Base-by-base conservation (phyloP, 495 filamentous ascomycete species). In the Penicillium silybi region DNA sequence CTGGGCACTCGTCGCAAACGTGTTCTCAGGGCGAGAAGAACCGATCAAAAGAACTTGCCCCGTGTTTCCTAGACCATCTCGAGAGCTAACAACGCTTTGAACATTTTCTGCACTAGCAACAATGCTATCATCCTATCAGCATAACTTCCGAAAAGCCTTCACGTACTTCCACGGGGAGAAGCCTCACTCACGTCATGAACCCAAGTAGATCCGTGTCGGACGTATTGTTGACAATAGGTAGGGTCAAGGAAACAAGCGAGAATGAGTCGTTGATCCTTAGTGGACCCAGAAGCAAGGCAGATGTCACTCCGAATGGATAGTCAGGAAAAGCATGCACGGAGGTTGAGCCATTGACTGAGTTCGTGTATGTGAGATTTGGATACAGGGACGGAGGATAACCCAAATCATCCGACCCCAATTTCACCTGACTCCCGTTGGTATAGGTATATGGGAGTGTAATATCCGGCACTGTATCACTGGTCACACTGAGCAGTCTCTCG, bases 211-310 rank as follows among this genome's bases (percentile, higher is more conserved):
- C 79, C 15, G 67, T 66, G 37, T 58, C 48, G 9, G 76, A 80
- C 2, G 74, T 74, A 55, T 85, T 84, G 50, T 84, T 81, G 48
- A 88, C 75, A 25, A 95, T 80, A 0, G 89, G 87, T 17, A 89
- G 58, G 2, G 89, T 92, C 48, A 95, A 64, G 20, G 89, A 95
- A n/a, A 92, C 53, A n/a, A 95, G 61, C n/a, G 84, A 83, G 43
- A 83, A 87, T 0, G 79, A 81, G 15, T 73, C 63, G 61, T 95
- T 92, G 49, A 91, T 63, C 19, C 72, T 66, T 38, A 84, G 67
- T 0, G 89, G 89, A 0, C 89, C 89, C 1, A 91, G 64, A 6
- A 93, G 61, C 9, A 93, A 66, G 3, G 80, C 68, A 2, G 70
- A 74, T 37, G 56, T 70, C 53, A 61, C 58, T 37, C 80, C 76